Percentiles rank a stretch among this genome's conserved stretches.
phyloP scores from a whole-genome alignment of 2,329 filamentous ascomycete genomes.

The Teratosphaeria nubilosa region DNA sequence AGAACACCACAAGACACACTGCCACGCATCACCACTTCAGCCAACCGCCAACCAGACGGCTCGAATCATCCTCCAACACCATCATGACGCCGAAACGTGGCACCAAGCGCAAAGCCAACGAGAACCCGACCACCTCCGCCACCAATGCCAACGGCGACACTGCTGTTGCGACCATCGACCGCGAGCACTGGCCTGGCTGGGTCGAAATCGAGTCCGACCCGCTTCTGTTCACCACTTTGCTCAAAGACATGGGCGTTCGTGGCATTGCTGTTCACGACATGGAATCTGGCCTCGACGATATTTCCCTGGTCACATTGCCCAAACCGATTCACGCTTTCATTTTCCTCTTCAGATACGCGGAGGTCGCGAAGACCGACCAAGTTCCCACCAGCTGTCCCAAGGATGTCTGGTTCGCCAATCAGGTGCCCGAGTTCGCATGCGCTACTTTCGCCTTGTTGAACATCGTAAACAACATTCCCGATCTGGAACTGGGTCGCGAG shows the following conservation, averaged over 20 bases:
- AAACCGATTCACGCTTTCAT: constrained; percentile 76
- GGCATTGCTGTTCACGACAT: constrained; percentile 69
- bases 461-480: constrained; percentile 74
- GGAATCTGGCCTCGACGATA: constrained; percentile 56
- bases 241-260: constrained; percentile 66
- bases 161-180: constrained; percentile 36
- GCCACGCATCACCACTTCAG: not conserved
- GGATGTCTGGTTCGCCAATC: constrained; percentile 87
- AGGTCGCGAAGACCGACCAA: constrained; percentile 41
- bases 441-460: constrained; percentile 89
- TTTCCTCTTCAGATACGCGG: constrained; percentile 64
- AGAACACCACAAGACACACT: not conserved
- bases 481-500: constrained; percentile 57
- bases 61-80: not conserved
- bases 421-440: constrained; percentile 77
- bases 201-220: constrained; percentile 85
- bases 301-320: constrained; percentile 51
- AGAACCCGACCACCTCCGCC: constrained; percentile 26
- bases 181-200: constrained; percentile 59
- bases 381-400: constrained; percentile 46
- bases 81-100: constrained; percentile 16
- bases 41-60: not conserved
- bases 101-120: constrained; percentile 12
- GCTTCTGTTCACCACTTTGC: constrained; percentile 74
- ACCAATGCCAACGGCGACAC: constrained; percentile 14